phyloP scores from a whole-genome alignment of 2,329 filamentous ascomycete species.

The Calonectria leucothoes region DNA sequence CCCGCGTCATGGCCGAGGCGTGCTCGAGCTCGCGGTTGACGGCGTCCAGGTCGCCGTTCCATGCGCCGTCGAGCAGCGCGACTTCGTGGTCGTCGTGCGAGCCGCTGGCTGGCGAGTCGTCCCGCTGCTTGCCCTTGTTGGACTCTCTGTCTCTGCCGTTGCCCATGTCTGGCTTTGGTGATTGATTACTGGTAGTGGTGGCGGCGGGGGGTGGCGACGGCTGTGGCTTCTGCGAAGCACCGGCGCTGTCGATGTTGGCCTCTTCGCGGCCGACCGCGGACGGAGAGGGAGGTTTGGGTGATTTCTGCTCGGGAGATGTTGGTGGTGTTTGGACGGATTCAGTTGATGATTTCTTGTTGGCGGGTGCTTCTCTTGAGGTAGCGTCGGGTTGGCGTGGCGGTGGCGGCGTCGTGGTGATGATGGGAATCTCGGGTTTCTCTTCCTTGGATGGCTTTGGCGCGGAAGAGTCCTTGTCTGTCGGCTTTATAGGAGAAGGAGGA shows the following conservation, averaged over 20 bases:
- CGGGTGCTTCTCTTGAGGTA: background rate
- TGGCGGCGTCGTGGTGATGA: background rate
- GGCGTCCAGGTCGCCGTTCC: constrained; percentile 45
- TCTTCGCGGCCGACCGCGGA: constrained; percentile 10
- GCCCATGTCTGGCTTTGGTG: background rate
- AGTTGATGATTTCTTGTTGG: background rate
- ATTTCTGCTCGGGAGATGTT: background rate
- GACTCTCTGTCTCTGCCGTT: background rate
- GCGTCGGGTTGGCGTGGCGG: background rate
- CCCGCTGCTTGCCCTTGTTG: background rate
- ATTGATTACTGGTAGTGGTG: background rate
- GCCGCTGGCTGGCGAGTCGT: background rate
- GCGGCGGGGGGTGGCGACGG: background rate
- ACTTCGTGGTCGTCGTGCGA: constrained; percentile 35
- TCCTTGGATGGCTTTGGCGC: background rate
- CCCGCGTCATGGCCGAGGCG: constrained; percentile 40
- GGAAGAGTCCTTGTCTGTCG: background rate
- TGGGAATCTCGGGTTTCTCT: background rate
- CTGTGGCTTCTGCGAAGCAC: background rate
- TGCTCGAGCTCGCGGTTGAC: constrained; percentile 39
- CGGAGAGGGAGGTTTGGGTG: constrained; percentile 10
- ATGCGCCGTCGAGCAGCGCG: constrained; percentile 46
- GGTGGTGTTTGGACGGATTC: background rate
- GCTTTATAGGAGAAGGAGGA: constrained; percentile 19
- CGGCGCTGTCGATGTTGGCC: constrained; percentile 5